Base-by-base conservation (phyloP, 345 rosid species). In the Lepidium africanum region DNA sequence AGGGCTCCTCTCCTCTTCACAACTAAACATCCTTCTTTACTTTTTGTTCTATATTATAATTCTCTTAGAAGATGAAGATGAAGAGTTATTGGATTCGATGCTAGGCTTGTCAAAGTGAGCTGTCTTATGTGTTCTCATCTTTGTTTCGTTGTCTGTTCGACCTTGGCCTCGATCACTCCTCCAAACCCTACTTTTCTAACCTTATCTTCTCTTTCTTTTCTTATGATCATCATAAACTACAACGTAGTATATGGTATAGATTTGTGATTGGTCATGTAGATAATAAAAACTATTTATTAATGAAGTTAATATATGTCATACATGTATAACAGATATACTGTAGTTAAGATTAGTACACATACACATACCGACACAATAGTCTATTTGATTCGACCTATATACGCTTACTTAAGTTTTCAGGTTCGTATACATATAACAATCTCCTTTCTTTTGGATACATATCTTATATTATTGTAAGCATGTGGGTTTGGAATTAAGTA, bases 71-170 rank as follows among this genome's bases (percentile, higher is more conserved):
- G 76, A 65, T 10, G 64, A 16, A 12, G 76, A 48, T 48, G 46
- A 57, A 73, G 45, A 59, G 77, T 66, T 9, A 9, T 73, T 73
- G 68, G 63, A 53, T 67, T 73, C 72, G 63, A 73, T 73, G 77
- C 72, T 73, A 73, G 35, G 35, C 67, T 73, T 73, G 35, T 59
- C 66, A 73, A 73, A 73, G 77, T 73, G 77, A 73, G 77, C 77
- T 51, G 37, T 67, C 77, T 66, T 67, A 43, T 74, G 58, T 53
- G 63, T 54, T 74, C 10, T 60, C 73, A 74, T 74, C 78, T 74
- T 74, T 68, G 69, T 68, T 74, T 74, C 78, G 78, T 74, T 74
- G 78, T 74, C 78, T 74, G 78, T 74, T 74, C 78, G 78, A 74
- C 78, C 78, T 68, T 74, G 74, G 78, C 52, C 59, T 38, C 48